Conservation (phyloP, 495 filamentous ascomycete species). For the Bacidia gigantensis region DNA sequence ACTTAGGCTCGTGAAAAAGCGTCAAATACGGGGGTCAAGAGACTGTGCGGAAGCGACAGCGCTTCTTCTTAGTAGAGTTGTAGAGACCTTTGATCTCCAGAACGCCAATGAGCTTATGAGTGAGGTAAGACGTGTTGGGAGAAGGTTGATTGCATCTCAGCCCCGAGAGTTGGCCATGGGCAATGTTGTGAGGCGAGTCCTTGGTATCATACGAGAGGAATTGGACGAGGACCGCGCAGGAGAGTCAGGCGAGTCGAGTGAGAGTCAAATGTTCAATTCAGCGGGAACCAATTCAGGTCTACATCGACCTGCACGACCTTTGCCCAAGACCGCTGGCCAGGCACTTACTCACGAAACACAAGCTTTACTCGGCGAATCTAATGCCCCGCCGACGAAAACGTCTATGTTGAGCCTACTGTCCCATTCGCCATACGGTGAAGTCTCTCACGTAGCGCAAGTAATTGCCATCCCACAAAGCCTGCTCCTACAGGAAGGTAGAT, state of each 20-base stretch:
- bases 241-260: constrained; percentile 31
- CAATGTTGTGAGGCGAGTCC: constrained; percentile 79
- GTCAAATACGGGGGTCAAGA: constrained; percentile 76
- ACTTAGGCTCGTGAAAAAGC: constrained; percentile 66
- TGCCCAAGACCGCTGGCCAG: constrained; percentile 17
- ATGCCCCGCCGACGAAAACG: constrained; percentile 24
- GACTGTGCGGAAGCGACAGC: constrained; percentile 84
- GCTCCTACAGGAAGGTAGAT: no score
- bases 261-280: constrained; percentile 10
- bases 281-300: constrained; percentile 19
- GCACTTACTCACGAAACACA: not conserved
- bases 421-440: constrained; percentile 27
- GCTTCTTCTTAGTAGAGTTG: constrained; percentile 69
- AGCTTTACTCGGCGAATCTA: not conserved
- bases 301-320: constrained; percentile 21
- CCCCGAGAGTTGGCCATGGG: constrained; percentile 83
- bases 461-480: not conserved
- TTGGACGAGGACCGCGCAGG: constrained; percentile 65
- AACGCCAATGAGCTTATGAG: constrained; percentile 66
- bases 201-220: constrained; percentile 85
- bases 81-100: constrained; percentile 45
- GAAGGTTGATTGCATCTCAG: constrained; percentile 61
- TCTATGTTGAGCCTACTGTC: constrained; percentile 82
- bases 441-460: not conserved
- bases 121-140: constrained; percentile 61